Conservation (phyloP, 2,329 filamentous ascomycete genomes). For the Nothopassalora personata region DNA sequence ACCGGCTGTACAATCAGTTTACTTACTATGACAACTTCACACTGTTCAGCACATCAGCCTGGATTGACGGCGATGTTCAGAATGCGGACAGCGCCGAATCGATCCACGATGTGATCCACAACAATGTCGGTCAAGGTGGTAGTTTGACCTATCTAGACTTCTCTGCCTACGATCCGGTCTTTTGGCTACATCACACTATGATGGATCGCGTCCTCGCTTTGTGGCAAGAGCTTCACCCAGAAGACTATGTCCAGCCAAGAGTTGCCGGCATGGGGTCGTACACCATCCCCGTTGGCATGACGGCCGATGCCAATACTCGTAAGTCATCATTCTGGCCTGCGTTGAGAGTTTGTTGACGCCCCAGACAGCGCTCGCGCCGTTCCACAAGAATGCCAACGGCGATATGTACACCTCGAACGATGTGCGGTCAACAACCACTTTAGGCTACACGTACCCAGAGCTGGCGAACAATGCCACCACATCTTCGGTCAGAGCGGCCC, state of each 20-base stretch:
- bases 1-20: conserved; percentile 62
- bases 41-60: conserved; percentile 64
- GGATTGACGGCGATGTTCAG: conserved; percentile 40
- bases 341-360: conserved; percentile 1
- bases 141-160: conserved; percentile 66
- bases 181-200: conserved; percentile 70
- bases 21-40: conserved; percentile 63
- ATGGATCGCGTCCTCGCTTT: conserved; percentile 70
- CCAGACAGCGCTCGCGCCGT: conserved; percentile 44
- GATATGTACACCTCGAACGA: conserved; percentile 64
- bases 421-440: conserved; percentile 53
- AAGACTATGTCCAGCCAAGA: conserved; percentile 58
- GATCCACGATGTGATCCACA: conserved; percentile 47
- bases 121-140: conserved; percentile 53
- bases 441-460: conserved; percentile 74
- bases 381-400: conserved; percentile 54
- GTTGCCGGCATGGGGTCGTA: conserved; percentile 53
- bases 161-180: conserved; percentile 73
- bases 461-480: conserved; percentile 40
- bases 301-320: conserved; percentile 31
- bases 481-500: conserved; percentile 43
- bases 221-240: conserved; percentile 69
- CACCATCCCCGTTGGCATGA: conserved; percentile 51
- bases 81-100: conserved; percentile 55
- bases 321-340: conserved; percentile 5